Conservation (phyloP, 202 grass and related monocot species). For the Saccharum hybrid region DNA sequence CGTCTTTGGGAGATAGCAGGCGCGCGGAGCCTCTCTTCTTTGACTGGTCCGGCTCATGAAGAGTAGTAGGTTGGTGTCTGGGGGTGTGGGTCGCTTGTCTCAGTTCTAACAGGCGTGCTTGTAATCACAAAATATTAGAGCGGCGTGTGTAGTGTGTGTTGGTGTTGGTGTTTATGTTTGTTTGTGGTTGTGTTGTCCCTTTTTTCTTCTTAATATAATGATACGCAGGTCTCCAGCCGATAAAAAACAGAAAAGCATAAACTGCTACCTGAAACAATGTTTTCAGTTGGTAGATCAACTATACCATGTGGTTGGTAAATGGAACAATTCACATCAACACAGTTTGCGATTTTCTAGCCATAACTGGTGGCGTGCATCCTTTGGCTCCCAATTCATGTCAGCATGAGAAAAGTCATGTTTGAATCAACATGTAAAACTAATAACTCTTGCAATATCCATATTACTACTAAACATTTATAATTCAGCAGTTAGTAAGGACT, state of each 20-base stretch:
- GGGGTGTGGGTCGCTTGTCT: too few species aligned
- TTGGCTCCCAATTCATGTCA: neutral
- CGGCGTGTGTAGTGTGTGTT: too few species aligned
- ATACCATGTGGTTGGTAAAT: neutral
- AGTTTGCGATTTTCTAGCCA: conserved; percentile 11
- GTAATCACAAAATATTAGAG: too few species aligned
- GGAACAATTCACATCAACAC: neutral
- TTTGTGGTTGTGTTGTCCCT: too few species aligned
- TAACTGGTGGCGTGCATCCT: neutral
- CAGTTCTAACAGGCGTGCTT: too few species aligned
- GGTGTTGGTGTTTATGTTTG: too few species aligned
- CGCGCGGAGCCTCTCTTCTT: too few species aligned
- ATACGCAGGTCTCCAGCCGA: too few species aligned
- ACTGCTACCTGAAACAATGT: neutral
- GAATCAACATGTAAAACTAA: neutral
- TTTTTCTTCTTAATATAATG: too few species aligned
- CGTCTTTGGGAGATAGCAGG: too few species aligned
- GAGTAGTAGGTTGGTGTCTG: too few species aligned
- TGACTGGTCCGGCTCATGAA: too few species aligned
- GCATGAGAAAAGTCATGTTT: conserved; percentile 17
- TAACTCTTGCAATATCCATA: conserved; percentile 21
- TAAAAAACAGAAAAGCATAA: neutral
- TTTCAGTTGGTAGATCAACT: conserved; percentile 16
- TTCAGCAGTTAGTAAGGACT: neutral
- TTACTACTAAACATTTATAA: conserved; percentile 11